These are phyloP conservation scores for baker's yeast (Saccharomyces cerevisiae) DNA, from an alignment of 805 yeast genomes.

Conservation along the genomic window DNA sequence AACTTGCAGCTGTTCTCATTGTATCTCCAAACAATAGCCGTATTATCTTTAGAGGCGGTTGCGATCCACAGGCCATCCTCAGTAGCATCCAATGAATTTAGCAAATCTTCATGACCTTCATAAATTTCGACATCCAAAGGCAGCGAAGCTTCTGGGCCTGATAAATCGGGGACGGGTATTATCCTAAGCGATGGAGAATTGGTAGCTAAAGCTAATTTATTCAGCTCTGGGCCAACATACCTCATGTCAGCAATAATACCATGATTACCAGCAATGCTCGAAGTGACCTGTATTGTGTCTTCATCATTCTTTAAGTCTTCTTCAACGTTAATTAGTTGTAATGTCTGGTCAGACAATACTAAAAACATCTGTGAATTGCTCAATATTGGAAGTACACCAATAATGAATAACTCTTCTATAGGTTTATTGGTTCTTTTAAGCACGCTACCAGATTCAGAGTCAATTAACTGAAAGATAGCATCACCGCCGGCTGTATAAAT, in stretches of 20 bases:
- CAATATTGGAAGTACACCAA: slow-evolving; percentile 44
- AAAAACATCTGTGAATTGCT: slow-evolving; percentile 35
- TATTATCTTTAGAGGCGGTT: slow-evolving; percentile 83
- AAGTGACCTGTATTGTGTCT: slow-evolving; percentile 35
- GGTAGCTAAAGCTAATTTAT: slow-evolving; percentile 75
- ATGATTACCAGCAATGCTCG: slow-evolving; percentile 82
- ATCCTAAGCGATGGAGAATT: slow-evolving; percentile 84
- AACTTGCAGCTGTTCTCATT: slow-evolving; percentile 35
- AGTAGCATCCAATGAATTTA: slow-evolving; percentile 71
- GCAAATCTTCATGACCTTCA: slow-evolving; percentile 80
- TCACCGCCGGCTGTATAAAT: slow-evolving; percentile 70
- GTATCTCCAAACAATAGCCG: slow-evolving; percentile 76
- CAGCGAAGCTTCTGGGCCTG: slow-evolving; percentile 3
- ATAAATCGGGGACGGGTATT: slow-evolving; percentile 35
- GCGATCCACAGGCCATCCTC: slow-evolving; percentile 83
- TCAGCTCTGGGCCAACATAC: slow-evolving; percentile 55
- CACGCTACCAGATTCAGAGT: slow-evolving; percentile 40
- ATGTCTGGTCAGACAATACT: slow-evolving; percentile 78
- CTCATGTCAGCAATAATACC: slow-evolving; percentile 90
- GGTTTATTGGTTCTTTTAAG: slow-evolving; percentile 39
- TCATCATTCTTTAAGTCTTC: slow-evolving; percentile 26
- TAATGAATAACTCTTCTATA: slow-evolving; percentile 64
- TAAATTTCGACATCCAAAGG: slow-evolving; percentile 55
- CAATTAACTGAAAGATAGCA: slow-evolving; percentile 62
- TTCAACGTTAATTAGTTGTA: slow-evolving; percentile 40